These are phyloP conservation scores for Apiospora pterosperma DNA, from an alignment of 2,329 filamentous ascomycete genomes.

Conservation along the genomic window DNA sequence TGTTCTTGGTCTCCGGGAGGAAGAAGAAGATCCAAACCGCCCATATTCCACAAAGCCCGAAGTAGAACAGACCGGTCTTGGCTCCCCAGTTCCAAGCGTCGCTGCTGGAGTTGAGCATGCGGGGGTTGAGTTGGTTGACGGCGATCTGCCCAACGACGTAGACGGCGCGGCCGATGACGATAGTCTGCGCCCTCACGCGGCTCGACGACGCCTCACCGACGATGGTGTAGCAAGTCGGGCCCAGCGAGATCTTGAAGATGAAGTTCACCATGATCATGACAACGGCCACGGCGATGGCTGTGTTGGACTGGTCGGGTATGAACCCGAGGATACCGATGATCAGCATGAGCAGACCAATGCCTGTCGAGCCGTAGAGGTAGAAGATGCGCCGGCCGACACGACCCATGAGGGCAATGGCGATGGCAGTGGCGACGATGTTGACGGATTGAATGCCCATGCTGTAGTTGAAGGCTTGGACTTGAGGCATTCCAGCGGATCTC, in stretches of 20 bases:
- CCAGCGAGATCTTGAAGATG: constrained; percentile 50
- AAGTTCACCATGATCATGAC: constrained; percentile 51
- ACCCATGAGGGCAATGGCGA: constrained; percentile 49
- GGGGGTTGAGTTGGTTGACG: constrained; percentile 41
- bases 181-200: constrained; percentile 40
- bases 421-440: constrained; percentile 50
- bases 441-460: constrained; percentile 47
- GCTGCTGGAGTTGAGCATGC: constrained; percentile 36
- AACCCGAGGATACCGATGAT: constrained; percentile 45
- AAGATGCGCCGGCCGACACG: constrained; percentile 48
- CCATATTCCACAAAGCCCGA: constrained; percentile 36
- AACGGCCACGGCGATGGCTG: constrained; percentile 44
- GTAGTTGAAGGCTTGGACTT: constrained; percentile 50
- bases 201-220: constrained; percentile 49
- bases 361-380: constrained; percentile 43
- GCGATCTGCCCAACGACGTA: constrained; percentile 37
- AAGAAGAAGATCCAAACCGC: constrained; percentile 40
- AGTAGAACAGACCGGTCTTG: constrained; percentile 33
- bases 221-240: constrained; percentile 48
- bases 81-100: constrained; percentile 33
- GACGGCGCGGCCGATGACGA: constrained; percentile 39
- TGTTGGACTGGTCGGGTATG: constrained; percentile 35
- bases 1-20: constrained; percentile 42
- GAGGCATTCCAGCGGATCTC: constrained; percentile 50
- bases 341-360: constrained; percentile 42